These are phyloP conservation scores for Achaetomiella virescens DNA, from an alignment of 495 filamentous ascomycete genomes.

Conservation along the genomic window DNA sequence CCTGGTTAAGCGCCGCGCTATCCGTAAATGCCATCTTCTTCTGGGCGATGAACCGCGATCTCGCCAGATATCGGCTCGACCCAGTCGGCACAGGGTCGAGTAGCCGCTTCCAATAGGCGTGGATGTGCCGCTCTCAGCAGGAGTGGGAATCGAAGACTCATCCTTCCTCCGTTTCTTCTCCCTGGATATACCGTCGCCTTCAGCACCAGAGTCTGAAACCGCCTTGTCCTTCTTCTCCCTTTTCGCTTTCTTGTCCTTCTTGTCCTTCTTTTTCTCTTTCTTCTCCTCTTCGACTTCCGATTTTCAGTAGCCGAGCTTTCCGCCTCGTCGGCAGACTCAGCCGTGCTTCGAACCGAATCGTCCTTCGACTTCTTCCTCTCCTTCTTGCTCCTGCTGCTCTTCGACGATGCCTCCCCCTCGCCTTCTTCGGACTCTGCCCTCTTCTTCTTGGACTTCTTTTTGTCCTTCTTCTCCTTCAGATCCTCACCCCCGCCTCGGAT, in stretches of 20 bases:
- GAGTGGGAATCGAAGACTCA: constrained; percentile 18
- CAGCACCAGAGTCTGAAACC: constrained; percentile 20
- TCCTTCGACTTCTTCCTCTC: constrained; percentile 30
- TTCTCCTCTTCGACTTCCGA: constrained; percentile 30
- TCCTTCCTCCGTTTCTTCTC: constrained; percentile 25
- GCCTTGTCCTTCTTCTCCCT: constrained; percentile 41
- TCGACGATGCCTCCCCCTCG: constrained; percentile 18
- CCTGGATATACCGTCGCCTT: constrained; percentile 17
- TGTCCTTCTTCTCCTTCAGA: constrained; percentile 27
- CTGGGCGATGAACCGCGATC: constrained; percentile 68
- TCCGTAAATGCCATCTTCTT: constrained; percentile 71
- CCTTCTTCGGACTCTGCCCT: constrained; percentile 22
- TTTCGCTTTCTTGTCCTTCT: constrained; percentile 44
- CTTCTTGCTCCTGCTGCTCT: constrained; percentile 33
- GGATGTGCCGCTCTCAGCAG: constrained; percentile 24
- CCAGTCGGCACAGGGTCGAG: constrained; percentile 35
- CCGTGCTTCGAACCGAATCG: background rate
- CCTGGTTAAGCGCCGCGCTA: constrained; percentile 68
- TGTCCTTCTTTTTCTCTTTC: constrained; percentile 32
- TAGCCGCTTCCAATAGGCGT: constrained; percentile 24
- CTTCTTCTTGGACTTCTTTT: constrained; percentile 35
- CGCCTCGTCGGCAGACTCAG: background rate
- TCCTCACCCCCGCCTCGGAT: constrained; percentile 18
- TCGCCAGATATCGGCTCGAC: constrained; percentile 54
- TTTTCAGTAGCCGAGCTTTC: constrained; percentile 13